phyloP scores from a whole-genome alignment of 208 protist genomes.

The Strigomonas galati region DNA sequence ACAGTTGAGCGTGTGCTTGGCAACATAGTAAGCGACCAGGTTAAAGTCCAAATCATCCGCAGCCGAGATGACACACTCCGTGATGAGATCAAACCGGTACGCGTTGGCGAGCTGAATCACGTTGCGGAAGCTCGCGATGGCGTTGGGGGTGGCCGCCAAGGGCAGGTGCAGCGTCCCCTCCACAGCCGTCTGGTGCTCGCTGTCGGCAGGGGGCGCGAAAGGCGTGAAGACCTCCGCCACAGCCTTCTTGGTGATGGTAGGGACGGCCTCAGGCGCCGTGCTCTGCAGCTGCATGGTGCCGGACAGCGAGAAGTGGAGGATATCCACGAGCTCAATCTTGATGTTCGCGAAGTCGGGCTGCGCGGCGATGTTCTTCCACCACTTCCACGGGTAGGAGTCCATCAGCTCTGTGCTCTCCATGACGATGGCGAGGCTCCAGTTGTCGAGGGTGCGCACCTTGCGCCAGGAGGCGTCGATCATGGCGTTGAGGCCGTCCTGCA shows the following conservation, averaged over 20 bases:
- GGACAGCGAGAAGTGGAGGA: constrained; percentile 89
- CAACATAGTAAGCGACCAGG: constrained; percentile 89
- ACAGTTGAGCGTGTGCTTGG: constrained; percentile 90
- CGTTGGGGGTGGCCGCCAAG: constrained; percentile 62
- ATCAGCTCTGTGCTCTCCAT: constrained; percentile 87
- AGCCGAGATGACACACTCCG: constrained; percentile 57
- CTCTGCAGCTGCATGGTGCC: constrained; percentile 70
- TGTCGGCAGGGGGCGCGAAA: constrained; percentile 14
- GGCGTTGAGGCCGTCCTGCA: constrained; percentile 84
- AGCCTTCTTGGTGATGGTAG: constrained; percentile 18
- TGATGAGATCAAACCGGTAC: constrained; percentile 83
- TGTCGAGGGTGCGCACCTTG: constrained; percentile 52
- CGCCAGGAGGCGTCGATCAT: constrained; percentile 77
- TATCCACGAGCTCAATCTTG: constrained; percentile 89
- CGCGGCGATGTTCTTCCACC: constrained; percentile 90
- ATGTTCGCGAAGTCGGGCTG: constrained; percentile 79
- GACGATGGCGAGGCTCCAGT: constrained; percentile 88
- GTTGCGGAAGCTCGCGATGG: constrained; percentile 81
- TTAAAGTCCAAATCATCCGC: constrained; percentile 86
- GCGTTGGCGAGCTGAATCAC: constrained; percentile 79
- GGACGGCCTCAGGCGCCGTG: constrained; percentile 19
- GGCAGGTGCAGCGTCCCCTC: constrained; percentile 64
- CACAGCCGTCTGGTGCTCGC: constrained; percentile 19
- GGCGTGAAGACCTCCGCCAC: constrained; percentile 30
- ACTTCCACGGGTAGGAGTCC: constrained; percentile 93